Percentiles rank a stretch among this genome's conserved stretches.
Conservation (phyloP, 2,329 filamentous ascomycete genomes). For the Tolypocladium cylindrosporum region DNA sequence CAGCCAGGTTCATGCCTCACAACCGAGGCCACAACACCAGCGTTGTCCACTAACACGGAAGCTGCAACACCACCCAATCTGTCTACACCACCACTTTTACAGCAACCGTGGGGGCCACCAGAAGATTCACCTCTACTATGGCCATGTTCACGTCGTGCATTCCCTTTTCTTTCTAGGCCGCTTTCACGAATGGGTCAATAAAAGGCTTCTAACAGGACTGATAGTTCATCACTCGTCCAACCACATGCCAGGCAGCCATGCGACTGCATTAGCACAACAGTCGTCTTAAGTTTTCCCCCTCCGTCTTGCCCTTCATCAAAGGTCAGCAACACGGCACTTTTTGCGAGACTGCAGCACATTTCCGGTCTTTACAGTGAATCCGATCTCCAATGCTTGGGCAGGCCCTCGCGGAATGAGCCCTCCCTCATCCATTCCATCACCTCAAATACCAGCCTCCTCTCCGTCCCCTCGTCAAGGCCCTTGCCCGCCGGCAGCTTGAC, state of each 20-base stretch:
- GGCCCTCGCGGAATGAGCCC: constrained; percentile 28
- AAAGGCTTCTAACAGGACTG: not conserved
- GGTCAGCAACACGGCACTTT: not conserved
- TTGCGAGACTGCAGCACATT: not conserved
- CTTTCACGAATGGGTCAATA: not conserved
- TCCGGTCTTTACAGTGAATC: constrained; percentile 1
- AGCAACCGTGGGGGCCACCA: not conserved
- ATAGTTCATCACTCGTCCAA: not conserved
- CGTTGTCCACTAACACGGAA: not conserved
- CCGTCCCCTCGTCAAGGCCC: constrained; percentile 55
- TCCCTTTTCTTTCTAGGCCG: not conserved
- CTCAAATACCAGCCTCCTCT: constrained; percentile 75
- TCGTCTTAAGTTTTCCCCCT: not conserved
- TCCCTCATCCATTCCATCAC: constrained; percentile 68
- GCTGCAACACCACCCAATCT: not conserved
- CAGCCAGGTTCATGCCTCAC: too few species aligned
- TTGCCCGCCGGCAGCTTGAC: constrained; percentile 34
- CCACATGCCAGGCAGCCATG: not conserved
- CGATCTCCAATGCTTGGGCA: constrained; percentile 10
- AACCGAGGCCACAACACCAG: not conserved
- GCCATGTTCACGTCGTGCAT: too few species aligned
- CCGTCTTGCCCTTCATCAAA: not conserved
- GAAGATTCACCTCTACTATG: not conserved
- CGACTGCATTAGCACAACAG: not conserved
- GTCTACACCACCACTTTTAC: not conserved